phyloP scores from a whole-genome alignment of 225 moss, liverwort and hornwort species.

The Anthoceros angustus region DNA sequence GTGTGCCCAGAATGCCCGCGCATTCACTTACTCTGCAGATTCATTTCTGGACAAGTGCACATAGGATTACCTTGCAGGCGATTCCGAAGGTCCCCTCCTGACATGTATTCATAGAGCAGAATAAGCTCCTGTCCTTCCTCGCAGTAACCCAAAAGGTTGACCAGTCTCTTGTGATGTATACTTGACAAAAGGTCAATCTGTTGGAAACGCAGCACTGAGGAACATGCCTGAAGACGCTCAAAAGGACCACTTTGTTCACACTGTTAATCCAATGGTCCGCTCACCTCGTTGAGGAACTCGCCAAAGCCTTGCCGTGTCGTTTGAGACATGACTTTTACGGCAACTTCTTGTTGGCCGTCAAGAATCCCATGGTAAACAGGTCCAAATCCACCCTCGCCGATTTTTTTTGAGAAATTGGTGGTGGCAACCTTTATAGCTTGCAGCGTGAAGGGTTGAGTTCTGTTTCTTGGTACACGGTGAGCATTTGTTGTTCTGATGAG shows the following conservation, averaged over 20 bases:
- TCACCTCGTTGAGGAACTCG: slow-evolving; percentile 14
- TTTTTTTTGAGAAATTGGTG: slow-evolving; percentile 5
- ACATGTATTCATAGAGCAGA: slow-evolving; percentile 20
- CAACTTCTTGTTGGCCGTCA: slow-evolving; percentile 8
- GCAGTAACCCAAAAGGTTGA: slow-evolving; percentile 23
- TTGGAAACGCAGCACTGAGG: background rate
- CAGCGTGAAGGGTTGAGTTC: background rate
- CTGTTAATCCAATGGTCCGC: background rate
- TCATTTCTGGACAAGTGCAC: background rate
- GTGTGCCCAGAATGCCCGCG: background rate
- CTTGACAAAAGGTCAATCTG: slow-evolving; percentile 23
- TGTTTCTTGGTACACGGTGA: slow-evolving; percentile 1
- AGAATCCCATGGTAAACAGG: slow-evolving; percentile 11
- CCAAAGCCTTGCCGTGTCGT: slow-evolving; percentile 7
- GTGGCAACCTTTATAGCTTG: slow-evolving; percentile 5
- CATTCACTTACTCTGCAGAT: too few relatives aligned
- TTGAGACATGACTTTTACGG: slow-evolving; percentile 10
- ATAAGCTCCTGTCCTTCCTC: slow-evolving; percentile 15
- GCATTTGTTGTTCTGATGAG: background rate
- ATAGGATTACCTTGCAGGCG: slow-evolving; percentile 19
- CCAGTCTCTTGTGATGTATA: slow-evolving; percentile 21
- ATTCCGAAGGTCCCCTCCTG: slow-evolving; percentile 15
- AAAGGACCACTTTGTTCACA: background rate
- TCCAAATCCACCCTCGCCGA: slow-evolving; percentile 14
- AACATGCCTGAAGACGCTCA: background rate